Percentiles rank a stretch among this genome's conserved stretches.
Evolutionary conservation across 768 basidiomycete genomes (phyloP).

Genomic region (Boletus sensibilis): DNA sequence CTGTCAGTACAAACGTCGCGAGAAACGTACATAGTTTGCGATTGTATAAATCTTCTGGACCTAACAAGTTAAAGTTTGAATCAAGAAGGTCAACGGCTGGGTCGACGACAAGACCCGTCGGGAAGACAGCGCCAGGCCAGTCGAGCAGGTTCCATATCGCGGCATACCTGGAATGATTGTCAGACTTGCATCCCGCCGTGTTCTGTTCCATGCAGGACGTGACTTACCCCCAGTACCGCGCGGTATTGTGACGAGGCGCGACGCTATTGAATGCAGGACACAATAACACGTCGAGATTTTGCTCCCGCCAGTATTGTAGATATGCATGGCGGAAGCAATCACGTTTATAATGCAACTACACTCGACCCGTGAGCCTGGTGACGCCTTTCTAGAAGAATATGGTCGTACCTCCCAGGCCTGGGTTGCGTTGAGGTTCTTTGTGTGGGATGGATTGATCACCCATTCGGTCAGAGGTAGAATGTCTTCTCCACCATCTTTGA

Average conservation of each 20-base stretch:
- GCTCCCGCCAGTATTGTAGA: conserved; percentile 38
- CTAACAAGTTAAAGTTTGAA: conserved; percentile 8
- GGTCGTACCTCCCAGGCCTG: conserved; percentile 32
- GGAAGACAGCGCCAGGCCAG: conserved; percentile 45
- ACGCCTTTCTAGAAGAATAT: not conserved
- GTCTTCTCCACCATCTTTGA: conserved; percentile 34
- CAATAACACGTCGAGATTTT: conserved; percentile 41
- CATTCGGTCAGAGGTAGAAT: conserved; percentile 38
- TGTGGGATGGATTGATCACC: conserved; percentile 29
- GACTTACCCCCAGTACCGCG: conserved; percentile 35
- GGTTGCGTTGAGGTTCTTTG: conserved; percentile 23
- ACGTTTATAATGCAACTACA: conserved; percentile 30
- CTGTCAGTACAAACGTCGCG: not conserved
- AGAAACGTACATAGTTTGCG: conserved; percentile 18
- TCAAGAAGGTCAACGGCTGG: conserved; percentile 23
- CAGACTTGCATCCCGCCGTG: not conserved
- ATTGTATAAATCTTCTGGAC: conserved; percentile 23
- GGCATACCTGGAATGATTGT: conserved; percentile 34
- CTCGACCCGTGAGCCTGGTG: not conserved
- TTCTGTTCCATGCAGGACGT: not conserved
- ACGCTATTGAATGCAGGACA: conserved; percentile 38
- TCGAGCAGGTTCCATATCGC: conserved; percentile 45
- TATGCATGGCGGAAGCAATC: conserved; percentile 29
- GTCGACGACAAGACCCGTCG: conserved; percentile 37
- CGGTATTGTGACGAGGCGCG: conserved; percentile 39